phyloP scores from a whole-genome alignment of 768 basidiomycete species.

The Glaciozyma antarctica region DNA sequence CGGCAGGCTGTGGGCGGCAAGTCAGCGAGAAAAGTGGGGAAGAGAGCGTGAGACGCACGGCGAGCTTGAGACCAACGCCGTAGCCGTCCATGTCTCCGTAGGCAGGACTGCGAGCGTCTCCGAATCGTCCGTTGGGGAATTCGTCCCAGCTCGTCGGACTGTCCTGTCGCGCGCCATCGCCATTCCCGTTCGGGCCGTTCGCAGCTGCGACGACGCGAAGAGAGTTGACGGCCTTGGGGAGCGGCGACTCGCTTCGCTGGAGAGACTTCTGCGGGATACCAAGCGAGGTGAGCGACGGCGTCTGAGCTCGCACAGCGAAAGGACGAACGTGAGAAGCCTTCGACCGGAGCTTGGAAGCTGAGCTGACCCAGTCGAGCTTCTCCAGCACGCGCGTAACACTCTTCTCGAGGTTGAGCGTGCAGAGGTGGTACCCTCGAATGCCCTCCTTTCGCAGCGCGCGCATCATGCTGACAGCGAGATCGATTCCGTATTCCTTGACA shows the following conservation, averaged over 20 bases:
- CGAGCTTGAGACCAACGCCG: conserved; percentile 82
- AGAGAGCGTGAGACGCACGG: conserved; percentile 46
- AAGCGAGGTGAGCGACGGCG: not conserved
- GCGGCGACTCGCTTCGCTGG: not conserved
- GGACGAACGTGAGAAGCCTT: not conserved
- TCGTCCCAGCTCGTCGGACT: conserved; percentile 45
- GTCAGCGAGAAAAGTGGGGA: not conserved
- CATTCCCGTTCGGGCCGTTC: not conserved
- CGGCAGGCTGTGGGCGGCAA: conserved; percentile 46
- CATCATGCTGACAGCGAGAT: conserved; percentile 73
- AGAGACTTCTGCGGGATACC: no score
- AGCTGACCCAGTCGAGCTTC: conserved; percentile 55
- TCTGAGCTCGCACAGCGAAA: not conserved
- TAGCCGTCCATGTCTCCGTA: conserved; percentile 98
- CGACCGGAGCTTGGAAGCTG: not conserved
- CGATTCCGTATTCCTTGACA: conserved; percentile 90
- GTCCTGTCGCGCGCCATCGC: conserved; percentile 25
- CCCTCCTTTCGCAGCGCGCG: conserved; percentile 51
- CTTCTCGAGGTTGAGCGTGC: conserved; percentile 94
- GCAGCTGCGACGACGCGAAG: conserved; percentile 2
- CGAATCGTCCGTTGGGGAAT: conserved; percentile 97
- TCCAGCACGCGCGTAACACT: conserved; percentile 81
- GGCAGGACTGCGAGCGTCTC: conserved; percentile 92
- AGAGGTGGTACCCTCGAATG: conserved; percentile 81
- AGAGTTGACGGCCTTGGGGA: conserved; percentile 28